Conservation (phyloP, 2,329 filamentous ascomycete genomes). For the Pseudovirgaria hyperparasitica region DNA sequence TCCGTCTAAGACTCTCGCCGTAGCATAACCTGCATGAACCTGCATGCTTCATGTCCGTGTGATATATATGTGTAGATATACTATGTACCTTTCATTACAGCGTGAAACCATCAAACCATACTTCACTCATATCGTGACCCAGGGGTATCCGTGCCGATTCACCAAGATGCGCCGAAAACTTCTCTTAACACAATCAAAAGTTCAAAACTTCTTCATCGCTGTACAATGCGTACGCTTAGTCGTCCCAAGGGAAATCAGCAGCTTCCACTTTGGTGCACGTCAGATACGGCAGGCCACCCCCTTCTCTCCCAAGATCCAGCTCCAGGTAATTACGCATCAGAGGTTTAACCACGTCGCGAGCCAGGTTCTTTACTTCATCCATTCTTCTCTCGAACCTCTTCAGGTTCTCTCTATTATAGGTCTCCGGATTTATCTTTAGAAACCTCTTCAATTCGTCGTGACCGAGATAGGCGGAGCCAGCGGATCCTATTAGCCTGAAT, state of each 20-base stretch:
- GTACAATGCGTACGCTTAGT: too few species aligned
- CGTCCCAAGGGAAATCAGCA: conserved; percentile 51
- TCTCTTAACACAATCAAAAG: too few species aligned
- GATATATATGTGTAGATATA: too few species aligned
- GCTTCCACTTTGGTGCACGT: conserved; percentile 52
- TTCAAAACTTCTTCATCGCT: too few species aligned
- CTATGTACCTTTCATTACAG: too few species aligned
- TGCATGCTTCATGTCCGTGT: too few species aligned
- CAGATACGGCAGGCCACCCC: conserved; percentile 44
- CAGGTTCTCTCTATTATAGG: conserved; percentile 79
- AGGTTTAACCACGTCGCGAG: conserved; percentile 69
- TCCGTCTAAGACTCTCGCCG: too few species aligned
- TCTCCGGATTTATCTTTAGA: conserved; percentile 66
- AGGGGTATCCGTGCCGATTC: too few species aligned
- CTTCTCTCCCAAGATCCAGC: conserved; percentile 50
- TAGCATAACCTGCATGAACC: too few species aligned
- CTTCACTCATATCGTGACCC: too few species aligned
- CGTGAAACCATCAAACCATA: too few species aligned
- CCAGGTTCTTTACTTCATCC: conserved; percentile 77
- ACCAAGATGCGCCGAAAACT: too few species aligned
- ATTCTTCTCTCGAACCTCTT: conserved; percentile 74
- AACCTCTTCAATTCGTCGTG: conserved; percentile 89
- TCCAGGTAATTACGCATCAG: conserved; percentile 78
- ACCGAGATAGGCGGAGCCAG: conserved; percentile 52
- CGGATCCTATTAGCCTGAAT: conserved; percentile 62